Conservation (phyloP, 257 asterid genomes). For the Plantago elongata region DNA sequence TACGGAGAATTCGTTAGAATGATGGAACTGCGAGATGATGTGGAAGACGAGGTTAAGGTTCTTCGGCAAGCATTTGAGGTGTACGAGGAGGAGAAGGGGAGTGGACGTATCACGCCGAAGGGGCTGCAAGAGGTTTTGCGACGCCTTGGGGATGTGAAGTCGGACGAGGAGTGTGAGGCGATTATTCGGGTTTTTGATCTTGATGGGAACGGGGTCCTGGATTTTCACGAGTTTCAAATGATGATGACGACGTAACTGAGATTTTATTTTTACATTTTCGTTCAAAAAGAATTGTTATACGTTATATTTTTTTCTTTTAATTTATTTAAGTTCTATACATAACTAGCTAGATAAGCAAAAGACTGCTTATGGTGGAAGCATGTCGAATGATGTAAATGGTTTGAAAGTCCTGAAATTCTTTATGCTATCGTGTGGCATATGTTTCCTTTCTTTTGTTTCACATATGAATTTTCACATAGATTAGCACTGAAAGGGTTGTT, state of each 20-base stretch:
- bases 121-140: conserved; percentile 37
- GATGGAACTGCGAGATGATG: conserved; percentile 25
- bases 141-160: conserved; percentile 39
- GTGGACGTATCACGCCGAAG: conserved; percentile 47
- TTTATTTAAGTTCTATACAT: too few relatives aligned
- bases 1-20: conserved; percentile 32
- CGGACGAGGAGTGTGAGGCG: conserved; percentile 38
- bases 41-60: conserved; percentile 16
- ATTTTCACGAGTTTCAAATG: conserved; percentile 39
- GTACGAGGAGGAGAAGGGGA: conserved; percentile 51
- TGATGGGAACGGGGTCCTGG: conserved; percentile 58
- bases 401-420: too few relatives aligned
- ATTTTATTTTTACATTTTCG: too few relatives aligned
- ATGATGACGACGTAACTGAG: conserved; percentile 33
- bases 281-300: too few relatives aligned
- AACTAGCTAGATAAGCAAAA: too few relatives aligned
- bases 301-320: too few relatives aligned
- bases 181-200: conserved; percentile 50
- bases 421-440: too few relatives aligned
- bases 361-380: too few relatives aligned
- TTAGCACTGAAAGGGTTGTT: too few relatives aligned
- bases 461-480: too few relatives aligned
- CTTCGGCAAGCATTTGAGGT: conserved; percentile 47
- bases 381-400: too few relatives aligned
- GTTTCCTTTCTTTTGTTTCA: too few relatives aligned